phyloP scores from a whole-genome alignment of 345 rosid genomes.

The Barbarea vulgaris region DNA sequence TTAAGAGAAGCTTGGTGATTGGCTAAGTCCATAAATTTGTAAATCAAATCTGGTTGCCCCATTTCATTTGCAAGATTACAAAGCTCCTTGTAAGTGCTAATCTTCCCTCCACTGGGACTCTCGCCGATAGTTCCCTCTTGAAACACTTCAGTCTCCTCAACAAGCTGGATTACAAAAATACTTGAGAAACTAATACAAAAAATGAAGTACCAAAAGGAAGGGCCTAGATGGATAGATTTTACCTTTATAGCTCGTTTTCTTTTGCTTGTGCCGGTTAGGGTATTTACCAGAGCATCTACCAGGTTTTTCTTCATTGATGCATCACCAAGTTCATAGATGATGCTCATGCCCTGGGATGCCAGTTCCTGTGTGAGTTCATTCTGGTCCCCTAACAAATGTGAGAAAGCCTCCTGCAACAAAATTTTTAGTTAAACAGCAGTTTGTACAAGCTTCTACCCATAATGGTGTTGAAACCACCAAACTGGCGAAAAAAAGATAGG shows the following conservation, averaged over 20 bases:
- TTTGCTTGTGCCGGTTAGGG: conserved; percentile 93
- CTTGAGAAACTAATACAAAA: conserved; percentile 27
- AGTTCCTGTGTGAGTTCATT: conserved; percentile 95
- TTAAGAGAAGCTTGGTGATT: conserved; percentile 88
- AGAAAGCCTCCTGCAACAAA: conserved; percentile 84
- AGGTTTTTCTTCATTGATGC: conserved; percentile 79
- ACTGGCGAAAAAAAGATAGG: background rate
- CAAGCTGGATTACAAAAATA: conserved; percentile 58
- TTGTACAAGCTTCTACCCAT: conserved; percentile 26
- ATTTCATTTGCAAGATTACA: conserved; percentile 97
- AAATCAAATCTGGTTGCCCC: conserved; percentile 97
- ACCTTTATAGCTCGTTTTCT: conserved; percentile 97
- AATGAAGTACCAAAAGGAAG: conserved; percentile 32
- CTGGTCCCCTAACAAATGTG: conserved; percentile 88
- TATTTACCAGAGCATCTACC: conserved; percentile 84
- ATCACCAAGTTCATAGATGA: conserved; percentile 94
- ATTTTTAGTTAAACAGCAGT: conserved; percentile 19
- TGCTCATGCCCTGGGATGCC: conserved; percentile 99
- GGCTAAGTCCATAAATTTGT: conserved; percentile 98
- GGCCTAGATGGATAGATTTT: conserved; percentile 27
- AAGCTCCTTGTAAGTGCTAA: conserved; percentile 93
- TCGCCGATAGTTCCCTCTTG: conserved; percentile 92
- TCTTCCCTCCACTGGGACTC: conserved; percentile 84
- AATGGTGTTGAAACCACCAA: conserved; percentile 2
- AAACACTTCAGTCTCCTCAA: conserved; percentile 87